Conservation (phyloP, 768 basidiomycete genomes). For the Suillus subluteus region DNA sequence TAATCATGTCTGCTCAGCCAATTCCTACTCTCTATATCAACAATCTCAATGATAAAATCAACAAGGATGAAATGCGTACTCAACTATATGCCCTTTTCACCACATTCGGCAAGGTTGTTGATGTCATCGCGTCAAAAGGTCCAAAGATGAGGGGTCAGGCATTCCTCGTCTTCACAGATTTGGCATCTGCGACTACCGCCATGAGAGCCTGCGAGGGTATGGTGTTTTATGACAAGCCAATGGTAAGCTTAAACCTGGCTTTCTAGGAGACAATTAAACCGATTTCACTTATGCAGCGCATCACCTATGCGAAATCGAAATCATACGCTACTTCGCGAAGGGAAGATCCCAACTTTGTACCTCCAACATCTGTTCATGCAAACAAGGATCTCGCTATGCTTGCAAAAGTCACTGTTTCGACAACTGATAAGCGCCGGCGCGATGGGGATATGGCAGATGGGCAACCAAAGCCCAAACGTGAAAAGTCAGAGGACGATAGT, state of each 20-base stretch:
- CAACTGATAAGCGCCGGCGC: slow-evolving; percentile 64
- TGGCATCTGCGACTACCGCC: slow-evolving; percentile 88
- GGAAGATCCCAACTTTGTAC: slow-evolving; percentile 83
- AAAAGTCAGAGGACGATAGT: slow-evolving; percentile 62
- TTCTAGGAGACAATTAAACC: not conserved
- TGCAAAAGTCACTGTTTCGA: slow-evolving; percentile 36
- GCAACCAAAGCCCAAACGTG: slow-evolving; percentile 66
- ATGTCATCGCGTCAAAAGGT: slow-evolving; percentile 88
- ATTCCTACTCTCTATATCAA: slow-evolving; percentile 90
- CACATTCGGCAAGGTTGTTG: slow-evolving; percentile 91
- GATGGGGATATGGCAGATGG: slow-evolving; percentile 61
- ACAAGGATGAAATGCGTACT: slow-evolving; percentile 83
- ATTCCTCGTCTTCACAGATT: slow-evolving; percentile 93
- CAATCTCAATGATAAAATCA: slow-evolving; percentile 91
- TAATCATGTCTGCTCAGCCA: slow-evolving; percentile 61
- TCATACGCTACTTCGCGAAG: slow-evolving; percentile 81
- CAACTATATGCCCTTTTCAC: slow-evolving; percentile 90
- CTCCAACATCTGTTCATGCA: slow-evolving; percentile 67
- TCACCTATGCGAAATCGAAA: slow-evolving; percentile 88
- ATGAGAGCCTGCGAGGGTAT: slow-evolving; percentile 93
- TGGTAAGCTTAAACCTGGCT: slow-evolving; percentile 56
- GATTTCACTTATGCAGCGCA: slow-evolving; percentile 56
- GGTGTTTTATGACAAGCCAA: slow-evolving; percentile 88
- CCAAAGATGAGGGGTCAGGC: slow-evolving; percentile 91
- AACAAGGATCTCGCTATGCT: slow-evolving; percentile 50